phyloP scores from a whole-genome alignment of 73 alveolate species.

The Paramecium biaurelia region DNA sequence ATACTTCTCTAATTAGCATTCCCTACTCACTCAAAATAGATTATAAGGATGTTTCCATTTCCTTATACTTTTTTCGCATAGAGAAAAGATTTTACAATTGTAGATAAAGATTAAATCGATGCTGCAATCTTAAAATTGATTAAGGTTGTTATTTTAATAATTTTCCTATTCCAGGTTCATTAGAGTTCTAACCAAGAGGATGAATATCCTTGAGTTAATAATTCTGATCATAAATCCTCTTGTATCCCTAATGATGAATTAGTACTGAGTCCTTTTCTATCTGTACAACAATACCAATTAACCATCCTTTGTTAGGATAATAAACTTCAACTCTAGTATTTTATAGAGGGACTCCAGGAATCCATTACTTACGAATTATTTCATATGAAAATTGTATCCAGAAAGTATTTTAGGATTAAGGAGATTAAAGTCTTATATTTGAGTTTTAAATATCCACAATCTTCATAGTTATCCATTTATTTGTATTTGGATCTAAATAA shows the following conservation, averaged over 20 bases:
- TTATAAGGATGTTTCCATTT: not conserved
- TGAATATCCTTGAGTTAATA: not conserved
- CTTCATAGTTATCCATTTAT: constrained; percentile 50
- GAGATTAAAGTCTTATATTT: not conserved
- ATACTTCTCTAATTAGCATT: constrained; percentile 61
- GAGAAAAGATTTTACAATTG: not conserved
- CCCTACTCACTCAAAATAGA: not conserved
- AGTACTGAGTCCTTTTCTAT: not conserved
- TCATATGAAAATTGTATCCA: constrained; percentile 26
- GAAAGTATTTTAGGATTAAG: not conserved
- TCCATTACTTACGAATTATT: constrained; percentile 31
- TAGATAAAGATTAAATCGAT: not conserved
- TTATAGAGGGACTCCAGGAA: constrained; percentile 16
- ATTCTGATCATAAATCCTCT: constrained; percentile 5
- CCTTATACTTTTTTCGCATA: constrained; percentile 28
- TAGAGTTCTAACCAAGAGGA: constrained; percentile 33
- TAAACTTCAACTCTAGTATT: constrained; percentile 26
- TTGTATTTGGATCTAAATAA: not conserved
- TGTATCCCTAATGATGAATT: constrained; percentile 38
- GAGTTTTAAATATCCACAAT: constrained; percentile 43
- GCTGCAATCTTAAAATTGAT: not conserved
- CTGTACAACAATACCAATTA: not conserved
- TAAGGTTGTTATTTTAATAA: not conserved
- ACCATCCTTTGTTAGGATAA: not conserved
- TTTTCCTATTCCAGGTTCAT: constrained; percentile 34